Evolutionary conservation across 225 moss, liverwort and hornwort species (phyloP).

Genomic region (Sphagnum tenellum): DNA sequence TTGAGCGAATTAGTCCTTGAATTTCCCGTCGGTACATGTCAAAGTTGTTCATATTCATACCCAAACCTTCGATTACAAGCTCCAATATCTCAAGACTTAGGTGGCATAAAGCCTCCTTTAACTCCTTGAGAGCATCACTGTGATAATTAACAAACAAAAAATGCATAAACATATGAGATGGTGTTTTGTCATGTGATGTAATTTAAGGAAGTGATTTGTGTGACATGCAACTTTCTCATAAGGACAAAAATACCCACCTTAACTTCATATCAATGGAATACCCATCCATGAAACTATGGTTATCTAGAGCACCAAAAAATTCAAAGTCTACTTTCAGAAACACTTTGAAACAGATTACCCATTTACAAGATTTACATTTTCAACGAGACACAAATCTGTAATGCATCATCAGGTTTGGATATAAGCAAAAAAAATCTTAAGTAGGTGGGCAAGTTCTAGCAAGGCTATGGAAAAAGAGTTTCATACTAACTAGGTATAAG

Average conservation of each 20-base stretch:
- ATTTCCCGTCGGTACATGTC: slow-evolving; percentile 16
- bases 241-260: background rate
- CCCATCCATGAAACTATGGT: too few species aligned
- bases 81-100: slow-evolving; percentile 42
- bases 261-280: too few species aligned
- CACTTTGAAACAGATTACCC: too few species aligned
- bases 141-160: too few species aligned
- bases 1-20: slow-evolving; percentile 26
- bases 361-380: slow-evolving; percentile 9
- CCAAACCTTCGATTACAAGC: slow-evolving; percentile 22
- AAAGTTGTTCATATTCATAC: slow-evolving; percentile 26
- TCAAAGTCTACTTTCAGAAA: too few species aligned
- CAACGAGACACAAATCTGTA: slow-evolving; percentile 6
- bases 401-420: too few species aligned
- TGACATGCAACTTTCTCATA: background rate
- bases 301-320: too few species aligned
- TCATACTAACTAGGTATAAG: too few species aligned
- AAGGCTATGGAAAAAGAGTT: too few species aligned
- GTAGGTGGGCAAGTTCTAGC: too few species aligned
- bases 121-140: slow-evolving; percentile 30
- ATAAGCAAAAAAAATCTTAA: too few species aligned
- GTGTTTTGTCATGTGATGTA: background rate
- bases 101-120: slow-evolving; percentile 11
- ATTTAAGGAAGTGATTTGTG: background rate
- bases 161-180: too few species aligned